A percentile compares a stretch with the other conserved stretches of the same genome.
Evolutionary conservation across 441 rosid species (phyloP).

Genomic region (Populus hybrid): DNA sequence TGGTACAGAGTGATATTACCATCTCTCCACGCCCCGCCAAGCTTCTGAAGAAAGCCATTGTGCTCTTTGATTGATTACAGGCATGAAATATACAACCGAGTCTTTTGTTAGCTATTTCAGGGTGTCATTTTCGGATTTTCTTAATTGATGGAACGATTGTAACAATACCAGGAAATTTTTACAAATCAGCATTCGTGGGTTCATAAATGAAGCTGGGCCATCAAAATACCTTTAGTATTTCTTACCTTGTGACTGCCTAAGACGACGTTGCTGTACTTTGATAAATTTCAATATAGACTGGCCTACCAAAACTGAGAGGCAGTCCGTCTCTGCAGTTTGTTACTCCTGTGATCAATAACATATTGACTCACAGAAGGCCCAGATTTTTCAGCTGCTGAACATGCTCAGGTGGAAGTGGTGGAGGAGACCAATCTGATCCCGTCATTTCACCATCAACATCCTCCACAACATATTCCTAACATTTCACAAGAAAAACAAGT

Average conservation of each 20-base stretch:
- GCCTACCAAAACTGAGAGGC: conserved; percentile 23
- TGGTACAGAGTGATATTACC: background rate
- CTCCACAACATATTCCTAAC: conserved; percentile 94
- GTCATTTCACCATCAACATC: conserved; percentile 90
- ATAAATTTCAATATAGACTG: conserved; percentile 19
- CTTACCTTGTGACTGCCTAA: background rate
- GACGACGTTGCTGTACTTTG: background rate
- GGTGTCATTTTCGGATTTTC: conserved; percentile 7
- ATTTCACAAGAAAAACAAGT: conserved; percentile 4
- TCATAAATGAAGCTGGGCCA: conserved; percentile 4
- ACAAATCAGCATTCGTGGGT: conserved; percentile 9
- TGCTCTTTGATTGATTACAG: background rate
- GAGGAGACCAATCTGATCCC: conserved; percentile 91
- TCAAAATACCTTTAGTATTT: background rate
- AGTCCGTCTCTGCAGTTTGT: conserved; percentile 15
- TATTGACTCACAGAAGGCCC: conserved; percentile 63
- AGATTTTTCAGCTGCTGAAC: conserved; percentile 89
- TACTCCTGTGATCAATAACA: conserved; percentile 12
- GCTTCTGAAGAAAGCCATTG: background rate
- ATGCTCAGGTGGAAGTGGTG: conserved; percentile 83
- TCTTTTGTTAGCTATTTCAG: conserved; percentile 18
- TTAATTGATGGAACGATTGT: background rate
- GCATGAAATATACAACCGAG: conserved; percentile 6
- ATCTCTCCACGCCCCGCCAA: background rate
- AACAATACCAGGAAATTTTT: conserved; percentile 7